Evolutionary conservation across 140 eudicot genomes (phyloP).

Genomic region (Ambrosia hybrid): DNA sequence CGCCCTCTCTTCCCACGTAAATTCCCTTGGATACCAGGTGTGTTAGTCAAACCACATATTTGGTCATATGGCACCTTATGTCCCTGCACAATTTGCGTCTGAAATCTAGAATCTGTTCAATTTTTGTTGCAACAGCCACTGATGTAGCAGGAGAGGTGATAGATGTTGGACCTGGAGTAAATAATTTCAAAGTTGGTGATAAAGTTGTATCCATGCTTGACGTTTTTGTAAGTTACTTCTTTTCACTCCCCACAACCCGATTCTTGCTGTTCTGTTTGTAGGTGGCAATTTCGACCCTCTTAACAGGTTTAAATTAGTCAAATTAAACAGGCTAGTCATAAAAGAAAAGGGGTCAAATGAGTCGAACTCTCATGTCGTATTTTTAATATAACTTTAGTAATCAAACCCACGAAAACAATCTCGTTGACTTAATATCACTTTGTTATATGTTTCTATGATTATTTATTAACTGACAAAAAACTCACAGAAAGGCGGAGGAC

Average conservation of each 20-base stretch:
- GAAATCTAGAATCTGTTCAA: background rate
- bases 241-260: background rate
- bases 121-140: conserved; percentile 39
- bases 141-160: conserved; percentile 69
- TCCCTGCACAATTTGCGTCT: background rate
- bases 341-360: background rate
- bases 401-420: background rate
- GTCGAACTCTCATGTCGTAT: too few relatives aligned
- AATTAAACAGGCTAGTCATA: too few relatives aligned
- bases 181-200: conserved; percentile 60
- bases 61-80: background rate
- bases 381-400: too few relatives aligned
- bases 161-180: conserved; percentile 54
- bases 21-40: conserved; percentile 68
- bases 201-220: conserved; percentile 55
- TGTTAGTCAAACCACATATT: background rate
- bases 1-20: conserved; percentile 65
- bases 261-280: background rate
- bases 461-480: conserved; percentile 4
- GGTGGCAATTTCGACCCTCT: background rate
- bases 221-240: conserved; percentile 37
- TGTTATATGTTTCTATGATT: background rate
- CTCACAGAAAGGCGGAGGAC: conserved; percentile 39
- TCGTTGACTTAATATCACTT: conserved; percentile 2
- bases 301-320: background rate